phyloP scores from a whole-genome alignment of 371 early-diverging fungal species.

The Apophysomyces variabilis region DNA sequence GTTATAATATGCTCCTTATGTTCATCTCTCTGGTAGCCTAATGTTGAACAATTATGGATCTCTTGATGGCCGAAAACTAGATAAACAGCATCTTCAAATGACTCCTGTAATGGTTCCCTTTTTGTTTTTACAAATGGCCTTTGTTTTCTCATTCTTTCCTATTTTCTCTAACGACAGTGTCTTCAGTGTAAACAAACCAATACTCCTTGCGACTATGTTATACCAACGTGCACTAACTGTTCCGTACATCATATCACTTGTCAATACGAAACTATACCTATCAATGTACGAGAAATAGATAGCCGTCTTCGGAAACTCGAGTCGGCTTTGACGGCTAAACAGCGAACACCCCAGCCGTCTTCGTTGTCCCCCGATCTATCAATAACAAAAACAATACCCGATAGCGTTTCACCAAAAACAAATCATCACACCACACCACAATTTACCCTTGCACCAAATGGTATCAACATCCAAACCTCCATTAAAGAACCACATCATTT shows the following conservation, averaged over 20 bases:
- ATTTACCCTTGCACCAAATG: constrained; percentile 9
- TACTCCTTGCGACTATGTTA: constrained; percentile 13
- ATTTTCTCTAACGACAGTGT: constrained; percentile 6
- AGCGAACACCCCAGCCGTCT: not conserved
- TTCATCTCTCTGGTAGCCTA: constrained; percentile 2
- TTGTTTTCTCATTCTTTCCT: not conserved
- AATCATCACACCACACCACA: not conserved
- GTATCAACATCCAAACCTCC: constrained; percentile 20
- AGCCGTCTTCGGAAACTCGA: constrained; percentile 15
- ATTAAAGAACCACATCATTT: constrained; percentile 29
- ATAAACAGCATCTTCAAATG: not conserved
- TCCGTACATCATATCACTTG: not conserved
- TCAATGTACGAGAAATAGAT: constrained; percentile 15
- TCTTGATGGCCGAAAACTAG: not conserved
- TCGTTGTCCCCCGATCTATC: not conserved
- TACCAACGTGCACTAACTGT: constrained; percentile 17
- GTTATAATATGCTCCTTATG: not conserved
- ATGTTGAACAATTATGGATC: constrained; percentile 5
- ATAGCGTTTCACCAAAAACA: not conserved
- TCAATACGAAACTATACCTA: constrained; percentile 10
- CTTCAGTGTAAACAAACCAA: constrained; percentile 7
- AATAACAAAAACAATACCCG: not conserved
- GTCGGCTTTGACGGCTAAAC: constrained; percentile 8
- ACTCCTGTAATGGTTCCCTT: not conserved
- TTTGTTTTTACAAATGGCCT: not conserved